Evolutionary conservation across 805 yeast genomes (phyloP).

Genomic region (Debaryomyces castellii): DNA sequence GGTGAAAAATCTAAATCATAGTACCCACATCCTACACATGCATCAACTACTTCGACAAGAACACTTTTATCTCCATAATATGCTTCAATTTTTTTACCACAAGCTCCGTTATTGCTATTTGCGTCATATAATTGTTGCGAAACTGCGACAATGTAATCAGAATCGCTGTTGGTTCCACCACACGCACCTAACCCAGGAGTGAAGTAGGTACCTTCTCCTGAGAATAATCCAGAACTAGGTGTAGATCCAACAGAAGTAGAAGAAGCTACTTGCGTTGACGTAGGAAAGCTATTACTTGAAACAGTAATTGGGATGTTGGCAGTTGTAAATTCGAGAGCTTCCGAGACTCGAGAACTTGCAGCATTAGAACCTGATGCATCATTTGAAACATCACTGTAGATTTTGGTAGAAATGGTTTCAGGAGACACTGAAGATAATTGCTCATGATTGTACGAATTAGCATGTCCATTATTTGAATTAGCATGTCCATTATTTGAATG

Average conservation of each 20-base stretch:
- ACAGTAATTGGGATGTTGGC: no score
- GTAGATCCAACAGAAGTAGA: conserved; percentile 5
- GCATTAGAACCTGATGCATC: no score
- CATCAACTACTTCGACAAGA: conserved; percentile 55
- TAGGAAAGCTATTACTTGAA: background rate
- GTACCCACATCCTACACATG: conserved; percentile 53
- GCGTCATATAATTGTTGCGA: conserved; percentile 44
- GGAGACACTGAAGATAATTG: no score
- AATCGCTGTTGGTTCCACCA: conserved; percentile 44
- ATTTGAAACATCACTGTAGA: no score
- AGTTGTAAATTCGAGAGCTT: no score
- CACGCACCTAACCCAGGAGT: conserved; percentile 53
- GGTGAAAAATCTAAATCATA: conserved; percentile 62
- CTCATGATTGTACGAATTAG: no score
- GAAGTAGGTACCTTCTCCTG: conserved; percentile 54
- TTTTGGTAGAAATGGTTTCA: no score
- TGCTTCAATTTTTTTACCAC: conserved; percentile 53
- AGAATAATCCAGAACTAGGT: conserved; percentile 10
- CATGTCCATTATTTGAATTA: no score
- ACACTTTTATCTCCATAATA: conserved; percentile 50
- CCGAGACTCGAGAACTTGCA: no score
- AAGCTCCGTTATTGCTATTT: conserved; percentile 32
- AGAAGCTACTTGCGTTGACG: background rate
- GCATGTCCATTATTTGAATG: no score
- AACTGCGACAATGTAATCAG: conserved; percentile 56